phyloP scores from a whole-genome alignment of 345 rosid species.

The Salix viminalis region DNA sequence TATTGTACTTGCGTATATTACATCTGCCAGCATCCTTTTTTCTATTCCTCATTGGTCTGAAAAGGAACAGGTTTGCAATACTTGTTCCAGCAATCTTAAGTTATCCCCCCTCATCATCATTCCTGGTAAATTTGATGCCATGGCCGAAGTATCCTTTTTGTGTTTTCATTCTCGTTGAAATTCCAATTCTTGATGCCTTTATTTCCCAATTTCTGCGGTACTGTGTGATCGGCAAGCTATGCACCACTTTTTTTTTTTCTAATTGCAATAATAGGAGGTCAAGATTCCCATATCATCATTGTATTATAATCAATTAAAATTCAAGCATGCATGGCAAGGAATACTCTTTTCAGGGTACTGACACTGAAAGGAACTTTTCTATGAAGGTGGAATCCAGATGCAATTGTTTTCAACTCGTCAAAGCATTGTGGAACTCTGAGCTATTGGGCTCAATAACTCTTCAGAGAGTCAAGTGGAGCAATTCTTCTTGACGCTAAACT shows the following conservation, averaged over 20 bases:
- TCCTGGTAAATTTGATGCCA: not conserved
- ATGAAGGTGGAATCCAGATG: slow-evolving; percentile 90
- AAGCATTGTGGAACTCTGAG: slow-evolving; percentile 85
- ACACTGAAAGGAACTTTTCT: slow-evolving; percentile 1
- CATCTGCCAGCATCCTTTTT: too few relatives aligned
- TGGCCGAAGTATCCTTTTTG: not conserved
- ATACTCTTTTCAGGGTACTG: not conserved
- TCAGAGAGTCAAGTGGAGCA: slow-evolving; percentile 75
- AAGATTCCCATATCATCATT: not conserved
- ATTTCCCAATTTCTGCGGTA: slow-evolving; percentile 37
- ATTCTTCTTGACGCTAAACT: slow-evolving; percentile 62
- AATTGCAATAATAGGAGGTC: slow-evolving; percentile 78
- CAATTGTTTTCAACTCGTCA: slow-evolving; percentile 75
- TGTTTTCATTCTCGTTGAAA: not conserved
- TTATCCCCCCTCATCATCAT: not conserved
- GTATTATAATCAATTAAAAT: not conserved
- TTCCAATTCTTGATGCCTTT: slow-evolving; percentile 10
- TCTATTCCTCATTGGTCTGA: slow-evolving; percentile 81
- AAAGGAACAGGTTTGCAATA: slow-evolving; percentile 64
- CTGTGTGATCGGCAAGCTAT: slow-evolving; percentile 85
- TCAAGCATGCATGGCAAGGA: not conserved
- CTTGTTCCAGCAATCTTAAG: not conserved
- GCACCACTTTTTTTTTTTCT: slow-evolving; percentile 92
- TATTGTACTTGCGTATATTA: too few relatives aligned
- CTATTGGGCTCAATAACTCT: slow-evolving; percentile 84